phyloP scores from a whole-genome alignment of 2,329 filamentous ascomycete species.

The Trichoderma sp. region DNA sequence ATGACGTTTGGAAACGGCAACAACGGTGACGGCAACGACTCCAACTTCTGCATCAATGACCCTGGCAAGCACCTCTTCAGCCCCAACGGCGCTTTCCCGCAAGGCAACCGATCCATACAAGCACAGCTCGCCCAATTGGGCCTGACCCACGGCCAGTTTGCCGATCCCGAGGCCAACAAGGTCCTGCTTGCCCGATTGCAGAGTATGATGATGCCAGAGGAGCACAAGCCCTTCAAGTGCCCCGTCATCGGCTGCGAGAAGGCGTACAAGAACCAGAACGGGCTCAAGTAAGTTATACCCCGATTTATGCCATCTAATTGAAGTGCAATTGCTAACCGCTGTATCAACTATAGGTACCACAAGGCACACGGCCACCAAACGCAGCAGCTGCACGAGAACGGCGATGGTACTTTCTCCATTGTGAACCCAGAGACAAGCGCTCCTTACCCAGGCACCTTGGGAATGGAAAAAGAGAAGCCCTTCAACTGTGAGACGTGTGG shows the following conservation, averaged over 20 bases:
- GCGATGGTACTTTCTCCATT: slow-evolving; percentile 95
- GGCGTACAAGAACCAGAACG: slow-evolving; percentile 99
- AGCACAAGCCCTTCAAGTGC: slow-evolving; percentile 96
- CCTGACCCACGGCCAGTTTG: slow-evolving; percentile 71
- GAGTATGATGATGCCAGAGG: slow-evolving; percentile 70
- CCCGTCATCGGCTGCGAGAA: slow-evolving; percentile 98
- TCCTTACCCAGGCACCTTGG: slow-evolving; percentile 90
- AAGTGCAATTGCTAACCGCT: not conserved
- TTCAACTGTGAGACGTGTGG: slow-evolving; percentile 96
- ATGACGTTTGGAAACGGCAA: slow-evolving; percentile 49
- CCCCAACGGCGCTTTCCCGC: slow-evolving; percentile 70
- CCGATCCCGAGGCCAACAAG: slow-evolving; percentile 70
- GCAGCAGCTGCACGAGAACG: slow-evolving; percentile 93
- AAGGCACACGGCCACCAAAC: slow-evolving; percentile 91
- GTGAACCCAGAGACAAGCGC: slow-evolving; percentile 93
- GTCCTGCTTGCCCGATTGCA: slow-evolving; percentile 56
- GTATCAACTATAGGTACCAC: slow-evolving; percentile 51
- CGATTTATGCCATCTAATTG: not conserved
- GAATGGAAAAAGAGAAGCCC: slow-evolving; percentile 99
- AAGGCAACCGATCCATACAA: slow-evolving; percentile 61
- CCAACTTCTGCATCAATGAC: slow-evolving; percentile 74
- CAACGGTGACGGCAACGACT: slow-evolving; percentile 36
- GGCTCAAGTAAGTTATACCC: slow-evolving; percentile 74
- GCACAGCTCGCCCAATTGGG: slow-evolving; percentile 70
- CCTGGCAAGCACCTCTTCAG: slow-evolving; percentile 92